Evolutionary conservation across 2,329 filamentous ascomycete species (phyloP).

Genomic region (Talaromyces sp.): DNA sequence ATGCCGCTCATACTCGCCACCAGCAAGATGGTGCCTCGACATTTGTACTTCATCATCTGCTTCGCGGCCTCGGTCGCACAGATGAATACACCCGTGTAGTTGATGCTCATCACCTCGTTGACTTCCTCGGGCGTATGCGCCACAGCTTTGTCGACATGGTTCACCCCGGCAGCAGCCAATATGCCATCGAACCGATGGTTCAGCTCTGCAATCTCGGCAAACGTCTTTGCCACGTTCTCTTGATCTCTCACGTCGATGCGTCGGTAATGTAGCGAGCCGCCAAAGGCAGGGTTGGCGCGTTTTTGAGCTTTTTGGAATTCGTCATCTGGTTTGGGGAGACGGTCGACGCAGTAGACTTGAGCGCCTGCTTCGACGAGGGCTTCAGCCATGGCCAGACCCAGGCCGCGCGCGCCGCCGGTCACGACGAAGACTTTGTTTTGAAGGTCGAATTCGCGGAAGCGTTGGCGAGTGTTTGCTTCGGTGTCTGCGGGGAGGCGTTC

Average conservation of each 20-base stretch:
- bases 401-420: slow-evolving; percentile 43
- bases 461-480: slow-evolving; percentile 26
- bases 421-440: slow-evolving; percentile 41
- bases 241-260: slow-evolving; percentile 46
- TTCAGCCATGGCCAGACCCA: slow-evolving; percentile 47
- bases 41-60: slow-evolving; percentile 50
- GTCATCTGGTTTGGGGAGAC: slow-evolving; percentile 38
- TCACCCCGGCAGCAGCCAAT: slow-evolving; percentile 43
- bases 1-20: slow-evolving; percentile 51
- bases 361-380: slow-evolving; percentile 48
- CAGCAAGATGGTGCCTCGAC: slow-evolving; percentile 47
- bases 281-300: slow-evolving; percentile 35
- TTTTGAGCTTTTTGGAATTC: slow-evolving; percentile 42
- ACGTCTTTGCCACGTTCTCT: slow-evolving; percentile 32
- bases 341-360: slow-evolving; percentile 49
- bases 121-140: slow-evolving; percentile 41
- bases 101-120: slow-evolving; percentile 46
- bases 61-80: slow-evolving; percentile 46
- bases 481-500: slow-evolving; percentile 26
- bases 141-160: slow-evolving; percentile 41
- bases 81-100: slow-evolving; percentile 49
- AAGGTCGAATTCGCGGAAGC: slow-evolving; percentile 43
- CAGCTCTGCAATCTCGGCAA: slow-evolving; percentile 33
- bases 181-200: slow-evolving; percentile 40
- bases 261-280: slow-evolving; percentile 44